Base-by-base conservation (phyloP, 805 yeast genomes). In the Barnettozyma sucrosica region DNA sequence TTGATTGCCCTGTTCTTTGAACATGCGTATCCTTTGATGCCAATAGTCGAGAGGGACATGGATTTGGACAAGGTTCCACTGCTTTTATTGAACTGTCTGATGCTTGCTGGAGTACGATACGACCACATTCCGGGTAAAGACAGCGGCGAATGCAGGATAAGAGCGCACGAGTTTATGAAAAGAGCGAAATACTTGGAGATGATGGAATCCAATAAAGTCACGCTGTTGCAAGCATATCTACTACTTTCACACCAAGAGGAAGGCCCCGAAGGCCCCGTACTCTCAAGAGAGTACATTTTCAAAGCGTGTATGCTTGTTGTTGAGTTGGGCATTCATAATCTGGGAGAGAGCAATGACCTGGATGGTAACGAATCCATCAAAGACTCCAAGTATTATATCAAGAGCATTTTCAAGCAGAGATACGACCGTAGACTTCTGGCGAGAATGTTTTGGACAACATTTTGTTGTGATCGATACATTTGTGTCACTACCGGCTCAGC, bases 401-500 rank as follows among this genome's bases (percentile, higher is more conserved):
- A 38, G 13, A 37, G 25, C 8, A 24, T 34, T 10, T 49, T 45
- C 33, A 45, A 39, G n/a, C 43, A 36, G 36, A 38, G 36, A 10
- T 45, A 43, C 36, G 47, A 49, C 30, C 46, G 37, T 20, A 33
- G 37, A n/a, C 30, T 49, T 4, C 11, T 45, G 28, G 30, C 44
- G 13, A 42, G 51, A n/a, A 21, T 49, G 3, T 49, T 49, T 24
- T 49, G 51, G 51, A 40, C 44, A 14, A 42, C 46, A 18, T 45
- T 37, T 30, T 49, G 51, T 20, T 45, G 49, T 40, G 51, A 49
- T 49, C 25, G 51, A n/a, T 45, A 33, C 19, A 43, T 37, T 11
- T 34, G 48, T 10, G 46, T 40, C 10, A 49, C 49, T 5, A 45
- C 49, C 10, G 46, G 51, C 5, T 32, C 49, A 7, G 49, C 51